Evolutionary conservation across 192 early-diverging fungal species (phyloP), one percentile per base, ranked within the genome.

Genomic region (Lunasporangiospora selenospora): DNA sequence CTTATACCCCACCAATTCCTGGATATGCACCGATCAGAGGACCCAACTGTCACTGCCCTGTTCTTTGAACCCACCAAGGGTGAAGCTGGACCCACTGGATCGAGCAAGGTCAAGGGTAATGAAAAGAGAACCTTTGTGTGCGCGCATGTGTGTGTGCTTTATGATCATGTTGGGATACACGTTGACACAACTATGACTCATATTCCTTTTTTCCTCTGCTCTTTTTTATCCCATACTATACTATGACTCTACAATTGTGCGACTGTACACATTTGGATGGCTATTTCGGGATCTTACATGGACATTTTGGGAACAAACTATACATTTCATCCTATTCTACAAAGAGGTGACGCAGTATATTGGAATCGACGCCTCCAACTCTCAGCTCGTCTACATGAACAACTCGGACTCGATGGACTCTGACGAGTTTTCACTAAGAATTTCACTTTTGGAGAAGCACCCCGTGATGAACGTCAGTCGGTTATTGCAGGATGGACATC

Each of bases 401-500:
- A 73, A 73, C 49, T 62, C 69, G 44, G 69, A 73, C 30, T 52
- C 46, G 6, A 73, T 73, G 69, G 58, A 62, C 24, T 23, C 58
- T 7, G 75, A 66, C 24, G 65, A 65, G 43, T 73, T 73, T 19
- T 62, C 59, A 73, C 83, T 77, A 63, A 76, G 79, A 36, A 76
- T 81, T 38, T 57, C 67, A 13, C 56, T 92, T 49, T 66, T 92
- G 65, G 76, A 69, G 66, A 87, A 88, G 76, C 98, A 95, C 62
- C 93, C 95, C 7, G 82, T 84, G 2, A 77, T 97, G 51, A 81
- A 87, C 32, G 63, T 99, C 31, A 85, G 89, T 48, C 89, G 91
- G 42, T 84, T 91, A 40, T 81, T 98, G 59, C 87, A 91, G 56
- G 94, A 97, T 76, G 90, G 92, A 7, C 98, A 98, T 61, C 52